Conservation (phyloP, 2,329 filamentous ascomycete species). For the Colletotrichum filicis region DNA sequence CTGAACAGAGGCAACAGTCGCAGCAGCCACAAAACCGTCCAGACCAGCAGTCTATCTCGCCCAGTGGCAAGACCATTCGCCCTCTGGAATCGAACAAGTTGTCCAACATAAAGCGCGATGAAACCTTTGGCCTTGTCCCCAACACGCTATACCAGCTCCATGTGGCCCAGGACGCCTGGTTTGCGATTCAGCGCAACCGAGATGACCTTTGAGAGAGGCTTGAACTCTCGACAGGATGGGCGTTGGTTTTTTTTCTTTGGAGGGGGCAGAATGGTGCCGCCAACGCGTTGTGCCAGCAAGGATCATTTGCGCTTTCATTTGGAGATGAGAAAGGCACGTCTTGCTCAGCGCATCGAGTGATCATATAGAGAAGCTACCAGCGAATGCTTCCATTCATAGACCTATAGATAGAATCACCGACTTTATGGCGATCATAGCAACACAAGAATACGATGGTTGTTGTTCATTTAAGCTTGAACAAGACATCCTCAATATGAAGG, state of each 20-base stretch:
- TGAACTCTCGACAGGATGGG: background rate
- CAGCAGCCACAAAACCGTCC: constrained; percentile 4
- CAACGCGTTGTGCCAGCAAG: background rate
- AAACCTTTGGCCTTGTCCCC: constrained; percentile 21
- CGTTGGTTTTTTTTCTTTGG: no score
- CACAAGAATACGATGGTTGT: background rate
- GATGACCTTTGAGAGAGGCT: background rate
- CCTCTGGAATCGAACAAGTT: constrained; percentile 33
- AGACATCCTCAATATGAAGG: no score
- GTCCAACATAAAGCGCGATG: constrained; percentile 36
- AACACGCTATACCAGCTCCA: constrained; percentile 10
- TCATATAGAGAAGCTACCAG: background rate
- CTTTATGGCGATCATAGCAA: background rate
- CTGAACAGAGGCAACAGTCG: background rate
- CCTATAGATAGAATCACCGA: background rate
- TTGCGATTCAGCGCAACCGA: background rate
- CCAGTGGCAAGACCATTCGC: constrained; percentile 15
- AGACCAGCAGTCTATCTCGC: constrained; percentile 7
- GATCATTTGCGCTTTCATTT: background rate
- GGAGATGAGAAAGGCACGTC: background rate
- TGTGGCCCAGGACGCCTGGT: background rate
- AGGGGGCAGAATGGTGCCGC: background rate
- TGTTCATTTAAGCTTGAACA: background rate
- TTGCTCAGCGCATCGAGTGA: background rate
- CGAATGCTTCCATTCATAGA: background rate